Evolutionary conservation across 805 yeast species (phyloP), one percentile per base, ranked within the genome.

Genomic region (Yamadazyma kitorensis): DNA sequence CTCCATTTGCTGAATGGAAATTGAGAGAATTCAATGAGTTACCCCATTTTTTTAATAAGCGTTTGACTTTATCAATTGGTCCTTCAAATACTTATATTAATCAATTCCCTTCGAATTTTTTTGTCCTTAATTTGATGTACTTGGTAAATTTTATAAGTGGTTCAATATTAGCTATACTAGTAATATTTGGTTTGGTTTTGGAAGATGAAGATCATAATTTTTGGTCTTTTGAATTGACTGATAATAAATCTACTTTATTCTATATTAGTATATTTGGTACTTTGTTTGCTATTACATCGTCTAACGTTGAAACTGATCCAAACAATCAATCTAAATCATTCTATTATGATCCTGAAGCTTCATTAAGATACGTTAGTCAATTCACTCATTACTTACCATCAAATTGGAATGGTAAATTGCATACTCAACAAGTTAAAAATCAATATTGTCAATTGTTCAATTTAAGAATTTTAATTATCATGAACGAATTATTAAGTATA

Each of bases 1-100:
- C 98, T 0, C 96, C 97, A 0, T 77, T 76, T 59, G 97, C 98
- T 0, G 89, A 85, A 49, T 93, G 98, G 98, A 86, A 82, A 54
- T 74, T 93, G 50, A 68, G 99, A 37, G 99, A 93, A 51, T 86
- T 84, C 54, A 93, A 93, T 57, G 99, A 93, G 54, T 68, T 93
- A 6, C 86, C 86, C 27, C 98, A 93, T 57, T 70, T 91, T 17
- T 93, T 93, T 59, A 78, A 79, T 37, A 79, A 81, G 47, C 68
- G 99, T 31, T 60, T 93, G 25, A 85, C 80, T 29, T 60, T 86
- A 40, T 86, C 96, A 33, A 74, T 78, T 19, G 84, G 77, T 11
- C 80, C 88, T 5, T 96, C 98, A 0, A 74, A 84, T 27, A 74
- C 80, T 13, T 93, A 93, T 53, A 77, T 93, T 35, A 79, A 87